phyloP scores from a whole-genome alignment of 768 basidiomycete genomes.

The Hypholoma sublateritium region DNA sequence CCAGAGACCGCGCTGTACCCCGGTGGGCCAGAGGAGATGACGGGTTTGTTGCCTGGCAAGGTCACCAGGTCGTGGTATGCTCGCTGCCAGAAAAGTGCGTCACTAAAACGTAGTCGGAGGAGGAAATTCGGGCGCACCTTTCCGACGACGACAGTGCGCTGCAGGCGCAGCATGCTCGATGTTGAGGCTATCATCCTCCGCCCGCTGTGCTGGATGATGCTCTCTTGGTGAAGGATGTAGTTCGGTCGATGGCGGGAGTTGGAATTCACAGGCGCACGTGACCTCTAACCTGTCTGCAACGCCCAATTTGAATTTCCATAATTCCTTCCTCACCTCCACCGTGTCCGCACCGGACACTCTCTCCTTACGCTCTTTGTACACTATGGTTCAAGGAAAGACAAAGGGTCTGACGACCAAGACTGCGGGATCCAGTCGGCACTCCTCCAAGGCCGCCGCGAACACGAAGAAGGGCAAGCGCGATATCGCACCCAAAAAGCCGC shows the following conservation, averaged over 20 bases:
- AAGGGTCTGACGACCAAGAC: constrained; percentile 70
- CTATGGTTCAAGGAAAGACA: constrained; percentile 85
- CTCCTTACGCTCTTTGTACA: background rate
- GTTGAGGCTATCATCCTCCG: constrained; percentile 44
- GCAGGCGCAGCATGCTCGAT: constrained; percentile 50
- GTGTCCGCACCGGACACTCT: background rate
- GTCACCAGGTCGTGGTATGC: constrained; percentile 71
- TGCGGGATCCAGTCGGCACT: constrained; percentile 49
- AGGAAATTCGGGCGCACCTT: constrained; percentile 35
- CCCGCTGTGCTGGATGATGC: constrained; percentile 19
- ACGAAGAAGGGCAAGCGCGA: constrained; percentile 79
- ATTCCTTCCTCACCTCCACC: background rate
- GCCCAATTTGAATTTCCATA: too few relatives aligned
- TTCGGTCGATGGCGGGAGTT: constrained; percentile 43
- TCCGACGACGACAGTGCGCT: constrained; percentile 47
- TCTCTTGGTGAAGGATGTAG: constrained; percentile 24
- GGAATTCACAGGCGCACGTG: constrained; percentile 32
- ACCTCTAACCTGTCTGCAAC: constrained; percentile 7
- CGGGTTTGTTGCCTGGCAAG: constrained; percentile 59
- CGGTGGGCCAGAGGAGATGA: constrained; percentile 74
- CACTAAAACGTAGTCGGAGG: background rate
- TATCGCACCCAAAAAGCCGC: constrained; percentile 80
- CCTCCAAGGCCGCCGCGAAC: constrained; percentile 65
- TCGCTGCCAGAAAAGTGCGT: constrained; percentile 44
- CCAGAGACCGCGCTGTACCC: constrained; percentile 89